Base-by-base conservation (phyloP, 2,329 filamentous ascomycete species). In the Lizonia empirigonia region DNA sequence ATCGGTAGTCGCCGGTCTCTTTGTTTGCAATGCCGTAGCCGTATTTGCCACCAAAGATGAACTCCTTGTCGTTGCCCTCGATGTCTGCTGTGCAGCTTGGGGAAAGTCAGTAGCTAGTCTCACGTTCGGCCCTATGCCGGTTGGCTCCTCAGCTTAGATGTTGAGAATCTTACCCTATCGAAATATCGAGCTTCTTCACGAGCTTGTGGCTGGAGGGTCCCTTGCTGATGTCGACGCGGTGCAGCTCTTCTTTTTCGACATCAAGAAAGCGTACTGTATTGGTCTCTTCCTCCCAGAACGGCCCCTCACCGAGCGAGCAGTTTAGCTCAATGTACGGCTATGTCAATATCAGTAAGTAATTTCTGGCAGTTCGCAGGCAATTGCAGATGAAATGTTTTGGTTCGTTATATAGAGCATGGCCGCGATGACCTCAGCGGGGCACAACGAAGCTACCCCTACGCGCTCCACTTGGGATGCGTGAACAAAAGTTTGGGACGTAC, bases 1-100 rank as follows among this genome's bases (percentile, higher is more conserved):
- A 85, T 44, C 77, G 75, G 58, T 82, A 77, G 51, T 79, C 74
- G 53, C 80, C 80, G 1, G 81, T 83, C 47, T 75, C 66, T 50
- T 87, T 84, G 69, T 96, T 84, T 60, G 93, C 80, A 44, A 90
- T 78, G n/a, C 90, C 91, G 63, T 90, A 84, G 53, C 91, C 91
- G 70, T 87, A 82, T 77, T 96, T 96, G 69, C 89, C 85, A 35
- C 86, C 91, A 61, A 93, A 82, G 49, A 90, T 77, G 70, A 96
- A 87, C 67, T 86, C 84, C 40, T 88, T 77, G 54, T 87, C 84
- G 58, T 85, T 82, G 59, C 80, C 79, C 54, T 84, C 80, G 47
- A 96, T 90, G 72, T 96, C 88, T 45, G 88, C 88, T 32, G 92
- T 96, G 45, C 68, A 74, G 34, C 71, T n/a, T 70, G 40, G 16